Evolutionary conservation across 768 basidiomycete genomes (phyloP).

Genomic region (Lactarius sp.): DNA sequence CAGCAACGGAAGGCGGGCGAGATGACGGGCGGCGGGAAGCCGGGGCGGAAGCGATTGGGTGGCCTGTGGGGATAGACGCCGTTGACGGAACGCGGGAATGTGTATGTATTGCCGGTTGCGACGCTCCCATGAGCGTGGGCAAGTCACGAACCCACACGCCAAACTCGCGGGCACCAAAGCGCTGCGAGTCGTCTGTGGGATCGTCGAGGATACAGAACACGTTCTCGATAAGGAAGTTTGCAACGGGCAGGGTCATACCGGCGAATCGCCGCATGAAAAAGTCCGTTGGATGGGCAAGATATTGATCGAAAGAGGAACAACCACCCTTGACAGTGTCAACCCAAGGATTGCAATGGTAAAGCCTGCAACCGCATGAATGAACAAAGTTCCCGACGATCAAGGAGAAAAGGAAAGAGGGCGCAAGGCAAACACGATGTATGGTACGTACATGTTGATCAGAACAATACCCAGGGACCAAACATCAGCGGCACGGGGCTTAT

Average conservation of each 20-base stretch:
- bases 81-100: constrained; percentile 58
- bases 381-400: constrained; percentile 3
- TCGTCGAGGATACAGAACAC: constrained; percentile 80
- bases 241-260: constrained; percentile 83
- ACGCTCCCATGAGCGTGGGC: constrained; percentile 61
- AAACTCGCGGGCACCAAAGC: constrained; percentile 78
- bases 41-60: constrained; percentile 57
- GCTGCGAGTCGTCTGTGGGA: constrained; percentile 52
- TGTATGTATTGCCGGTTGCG: constrained; percentile 31
- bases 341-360: constrained; percentile 99
- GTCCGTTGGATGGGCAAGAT: constrained; percentile 67
- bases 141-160: constrained; percentile 82
- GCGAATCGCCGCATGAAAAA: constrained; percentile 91
- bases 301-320: constrained; percentile 77
- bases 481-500: constrained; percentile 91
- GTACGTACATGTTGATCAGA: constrained; percentile 88
- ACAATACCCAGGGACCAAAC: constrained; percentile 99
- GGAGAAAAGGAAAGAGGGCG: constrained; percentile 15
- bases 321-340: constrained; percentile 83
- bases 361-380: constrained; percentile 41
- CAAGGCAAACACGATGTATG: constrained; percentile 4
- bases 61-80: constrained; percentile 53
- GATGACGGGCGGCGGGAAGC: constrained; percentile 69
- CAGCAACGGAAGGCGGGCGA: constrained; percentile 50
- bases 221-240: constrained; percentile 76